Evolutionary conservation across 2,329 filamentous ascomycete species (phyloP), one percentile per base, ranked within the genome.

Genomic region (Alternaria ventricosa): DNA sequence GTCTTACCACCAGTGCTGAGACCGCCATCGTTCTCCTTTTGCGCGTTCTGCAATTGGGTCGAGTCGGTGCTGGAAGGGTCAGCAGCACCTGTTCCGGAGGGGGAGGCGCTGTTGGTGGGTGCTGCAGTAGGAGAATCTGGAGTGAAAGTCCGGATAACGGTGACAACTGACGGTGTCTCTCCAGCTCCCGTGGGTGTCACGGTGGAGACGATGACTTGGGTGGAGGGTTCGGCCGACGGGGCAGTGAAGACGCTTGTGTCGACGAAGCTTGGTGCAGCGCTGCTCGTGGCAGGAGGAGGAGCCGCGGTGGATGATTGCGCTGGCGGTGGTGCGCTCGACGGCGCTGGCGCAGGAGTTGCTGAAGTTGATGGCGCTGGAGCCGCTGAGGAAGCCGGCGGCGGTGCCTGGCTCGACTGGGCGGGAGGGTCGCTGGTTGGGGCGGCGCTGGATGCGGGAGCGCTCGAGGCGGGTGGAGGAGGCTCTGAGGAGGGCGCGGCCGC

Each of bases 1-100:
- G 97, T 97, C 71, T 88, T 94, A 51, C 90, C 91, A 33, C 86
- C 85, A 51, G 86, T 85, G 69, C 78, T 83, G 8, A 94, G 81
- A 3, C 87, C 86, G 6, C 61, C 68, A 23, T 60, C 60, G 33
- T 45, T 58, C 9, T 66, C 60, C 11, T 55, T 65, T 18, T 65
- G 45, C 25, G 59, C 66, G 6, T 71, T 61, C 56, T 71, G 53
- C 45, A 69, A 54, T 41, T 60, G 47, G 28, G 62, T 61, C 10
- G 64, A 28, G 61, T 59, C 63, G 46, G 63, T 61, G 62, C 50
- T 69, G n/a, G 65, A 60, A 22, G 57, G 36, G 56, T 60, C 30
- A 47, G 49, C 46, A 36, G 65, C 55, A 25, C 57, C 50, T n/a
- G 65, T 59, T 12, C 36, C 54, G 5, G 57, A 58, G 27, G 55